Evolutionary conservation across 192 early-diverging fungal species (phyloP).

Genomic region (Rhizophagus clarus): DNA sequence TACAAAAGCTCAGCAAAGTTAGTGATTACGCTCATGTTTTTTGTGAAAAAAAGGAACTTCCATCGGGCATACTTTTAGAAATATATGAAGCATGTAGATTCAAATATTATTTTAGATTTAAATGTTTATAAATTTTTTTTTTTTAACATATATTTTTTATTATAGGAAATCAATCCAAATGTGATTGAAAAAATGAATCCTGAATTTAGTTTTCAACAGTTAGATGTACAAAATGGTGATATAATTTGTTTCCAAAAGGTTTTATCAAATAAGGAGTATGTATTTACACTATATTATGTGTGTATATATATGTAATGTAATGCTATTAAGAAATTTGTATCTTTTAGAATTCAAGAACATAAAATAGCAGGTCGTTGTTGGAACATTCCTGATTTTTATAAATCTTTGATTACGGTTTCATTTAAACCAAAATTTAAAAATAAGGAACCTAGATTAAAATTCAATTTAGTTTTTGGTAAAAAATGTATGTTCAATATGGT

Average conservation of each 20-base stretch:
- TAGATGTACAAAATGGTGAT: constrained; percentile 93
- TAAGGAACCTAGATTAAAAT: constrained; percentile 34
- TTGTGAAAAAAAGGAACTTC: constrained; percentile 54
- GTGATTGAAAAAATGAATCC: constrained; percentile 82
- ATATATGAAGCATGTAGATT: constrained; percentile 61
- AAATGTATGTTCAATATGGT: constrained; percentile 34
- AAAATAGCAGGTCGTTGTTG: constrained; percentile 41
- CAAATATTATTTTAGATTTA: background rate
- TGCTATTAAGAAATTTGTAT: too few relatives aligned
- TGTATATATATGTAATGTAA: too few relatives aligned
- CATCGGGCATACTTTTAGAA: constrained; percentile 56
- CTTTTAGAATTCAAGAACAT: constrained; percentile 40
- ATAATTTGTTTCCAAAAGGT: constrained; percentile 83
- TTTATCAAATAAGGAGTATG: constrained; percentile 51
- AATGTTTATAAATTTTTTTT: background rate
- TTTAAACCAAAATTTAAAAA: constrained; percentile 43
- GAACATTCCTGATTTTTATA: constrained; percentile 76
- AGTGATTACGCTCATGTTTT: constrained; percentile 61
- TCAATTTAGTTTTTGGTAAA: constrained; percentile 58
- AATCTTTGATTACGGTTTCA: constrained; percentile 56
- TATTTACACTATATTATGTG: background rate
- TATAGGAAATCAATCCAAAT: constrained; percentile 87
- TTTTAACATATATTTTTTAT: background rate
- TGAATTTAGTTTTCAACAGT: constrained; percentile 60
- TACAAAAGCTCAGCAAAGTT: constrained; percentile 54